These are phyloP conservation scores for Edaphochlamys debaryana DNA, from an alignment of 139 green algal genomes.

Conservation along the genomic window DNA sequence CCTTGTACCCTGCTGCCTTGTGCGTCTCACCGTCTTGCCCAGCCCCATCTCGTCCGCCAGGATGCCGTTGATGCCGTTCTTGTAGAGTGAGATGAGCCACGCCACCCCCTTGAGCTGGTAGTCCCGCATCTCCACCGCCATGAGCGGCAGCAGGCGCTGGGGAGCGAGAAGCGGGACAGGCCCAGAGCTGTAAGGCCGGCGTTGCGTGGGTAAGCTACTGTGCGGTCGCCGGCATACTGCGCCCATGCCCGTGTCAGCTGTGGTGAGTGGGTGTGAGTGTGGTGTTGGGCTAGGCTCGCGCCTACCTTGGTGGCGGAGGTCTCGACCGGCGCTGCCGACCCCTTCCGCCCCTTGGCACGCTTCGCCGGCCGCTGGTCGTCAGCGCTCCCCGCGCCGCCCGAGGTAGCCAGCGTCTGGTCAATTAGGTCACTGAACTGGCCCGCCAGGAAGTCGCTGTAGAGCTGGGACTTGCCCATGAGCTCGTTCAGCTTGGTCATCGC, in stretches of 20 bases:
- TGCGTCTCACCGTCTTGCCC: constrained; percentile 94
- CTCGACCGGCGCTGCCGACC: constrained; percentile 37
- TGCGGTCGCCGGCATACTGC: no score
- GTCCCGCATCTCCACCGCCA: constrained; percentile 81
- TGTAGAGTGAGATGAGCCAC: constrained; percentile 91
- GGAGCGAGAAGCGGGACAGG: neutral
- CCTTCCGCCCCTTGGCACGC: neutral
- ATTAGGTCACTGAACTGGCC: constrained; percentile 80
- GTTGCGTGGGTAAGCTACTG: no score
- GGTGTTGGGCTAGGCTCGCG: no score
- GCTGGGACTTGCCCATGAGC: constrained; percentile 72
- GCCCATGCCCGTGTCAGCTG: no score
- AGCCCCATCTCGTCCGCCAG: constrained; percentile 97
- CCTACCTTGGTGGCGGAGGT: constrained; percentile 28
- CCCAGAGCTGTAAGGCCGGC: no score
- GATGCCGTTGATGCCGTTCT: constrained; percentile 96
- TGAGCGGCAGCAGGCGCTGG: constrained; percentile 84
- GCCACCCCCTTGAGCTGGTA: constrained; percentile 94
- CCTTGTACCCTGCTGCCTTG: no score
- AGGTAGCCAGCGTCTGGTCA: constrained; percentile 16
- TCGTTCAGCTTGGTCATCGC: constrained; percentile 35
- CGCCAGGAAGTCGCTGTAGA: constrained; percentile 89
- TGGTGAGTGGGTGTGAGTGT: no score
- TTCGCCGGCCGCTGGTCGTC: constrained; percentile 40
- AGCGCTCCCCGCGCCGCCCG: neutral